Conservation (phyloP, 2,329 filamentous ascomycete species). For the Penicillium sp. region DNA sequence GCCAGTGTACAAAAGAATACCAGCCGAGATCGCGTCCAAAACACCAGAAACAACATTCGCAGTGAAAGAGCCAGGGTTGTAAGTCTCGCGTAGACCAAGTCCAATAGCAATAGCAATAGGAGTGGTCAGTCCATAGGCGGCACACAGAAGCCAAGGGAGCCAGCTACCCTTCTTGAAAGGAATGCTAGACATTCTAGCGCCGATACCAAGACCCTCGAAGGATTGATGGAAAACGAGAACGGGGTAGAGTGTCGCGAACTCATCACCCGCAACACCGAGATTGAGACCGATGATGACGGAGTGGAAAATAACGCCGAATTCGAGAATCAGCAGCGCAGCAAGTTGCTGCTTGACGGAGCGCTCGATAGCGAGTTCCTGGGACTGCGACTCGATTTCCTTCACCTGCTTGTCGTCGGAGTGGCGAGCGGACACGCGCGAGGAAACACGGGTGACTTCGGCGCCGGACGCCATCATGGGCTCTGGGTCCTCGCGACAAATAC, state of each 20-base stretch:
- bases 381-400: conserved; percentile 18
- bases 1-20: conserved; percentile 54
- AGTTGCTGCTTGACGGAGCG: conserved; percentile 41
- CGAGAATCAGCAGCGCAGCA: conserved; percentile 50
- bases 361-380: conserved; percentile 19
- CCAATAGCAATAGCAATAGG: conserved; percentile 54
- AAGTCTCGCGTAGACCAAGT: conserved; percentile 49
- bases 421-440: neutral
- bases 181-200: conserved; percentile 61
- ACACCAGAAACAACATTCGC: conserved; percentile 50
- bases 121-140: conserved; percentile 55
- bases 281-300: conserved; percentile 66
- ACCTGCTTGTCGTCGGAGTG: conserved; percentile 13
- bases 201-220: conserved; percentile 65
- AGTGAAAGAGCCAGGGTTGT: conserved; percentile 44
- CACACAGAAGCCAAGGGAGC: conserved; percentile 54
- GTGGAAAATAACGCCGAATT: conserved; percentile 66
- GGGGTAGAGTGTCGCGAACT: conserved; percentile 61
- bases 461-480: conserved; percentile 21
- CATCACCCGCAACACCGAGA: conserved; percentile 59
- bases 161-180: conserved; percentile 50
- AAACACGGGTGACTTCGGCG: neutral
- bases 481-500: conserved; percentile 25
- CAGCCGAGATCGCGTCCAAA: conserved; percentile 51
- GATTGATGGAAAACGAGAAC: conserved; percentile 66